Percentiles rank a stretch among this genome's conserved stretches.
phyloP scores from a whole-genome alignment of 2,329 filamentous ascomycete genomes.

The Pyrenochaeta sp. region DNA sequence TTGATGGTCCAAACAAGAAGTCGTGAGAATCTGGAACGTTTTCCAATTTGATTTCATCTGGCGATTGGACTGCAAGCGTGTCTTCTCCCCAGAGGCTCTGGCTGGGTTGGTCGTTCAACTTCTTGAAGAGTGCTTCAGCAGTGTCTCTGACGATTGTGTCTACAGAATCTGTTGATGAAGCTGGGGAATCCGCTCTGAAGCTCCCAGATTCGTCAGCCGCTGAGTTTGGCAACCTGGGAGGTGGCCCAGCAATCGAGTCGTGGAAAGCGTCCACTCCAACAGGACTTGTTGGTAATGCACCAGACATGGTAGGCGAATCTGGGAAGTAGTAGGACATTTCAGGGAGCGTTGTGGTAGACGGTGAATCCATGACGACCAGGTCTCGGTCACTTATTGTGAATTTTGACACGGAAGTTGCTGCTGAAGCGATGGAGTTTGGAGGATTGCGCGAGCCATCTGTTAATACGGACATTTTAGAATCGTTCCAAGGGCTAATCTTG shows the following conservation, averaged over 20 bases:
- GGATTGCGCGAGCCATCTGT: slow-evolving; percentile 37
- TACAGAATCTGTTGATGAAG: slow-evolving; percentile 28
- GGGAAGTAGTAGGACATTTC: slow-evolving; percentile 40
- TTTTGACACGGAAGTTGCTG: slow-evolving; percentile 22
- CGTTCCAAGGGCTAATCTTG: slow-evolving; percentile 14
- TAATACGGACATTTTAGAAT: slow-evolving; percentile 32
- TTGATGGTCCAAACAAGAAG: slow-evolving; percentile 32
- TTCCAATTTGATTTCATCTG: slow-evolving; percentile 13
- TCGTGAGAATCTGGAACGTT: slow-evolving; percentile 38
- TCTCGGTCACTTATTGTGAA: slow-evolving; percentile 10
- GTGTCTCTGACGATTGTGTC: slow-evolving; percentile 35
- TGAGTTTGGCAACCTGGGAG: slow-evolving; percentile 8
- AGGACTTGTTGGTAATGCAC: slow-evolving; percentile 16
- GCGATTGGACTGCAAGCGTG: slow-evolving; percentile 17
- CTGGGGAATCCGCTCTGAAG: slow-evolving; percentile 28
- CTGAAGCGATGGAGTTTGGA: slow-evolving; percentile 41
- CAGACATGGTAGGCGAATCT: slow-evolving; percentile 26
- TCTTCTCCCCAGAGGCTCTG: slow-evolving; percentile 24
- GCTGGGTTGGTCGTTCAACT: slow-evolving; percentile 32
- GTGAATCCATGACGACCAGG: slow-evolving; percentile 16
- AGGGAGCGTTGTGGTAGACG: slow-evolving; percentile 33
- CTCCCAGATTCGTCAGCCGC: slow-evolving; percentile 11
- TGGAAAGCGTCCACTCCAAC: not conserved
- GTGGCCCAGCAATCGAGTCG: slow-evolving; percentile 7
- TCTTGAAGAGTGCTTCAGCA: slow-evolving; percentile 38